Base-by-base conservation (phyloP, 257 asterid species). In the Paulownia fortunei region DNA sequence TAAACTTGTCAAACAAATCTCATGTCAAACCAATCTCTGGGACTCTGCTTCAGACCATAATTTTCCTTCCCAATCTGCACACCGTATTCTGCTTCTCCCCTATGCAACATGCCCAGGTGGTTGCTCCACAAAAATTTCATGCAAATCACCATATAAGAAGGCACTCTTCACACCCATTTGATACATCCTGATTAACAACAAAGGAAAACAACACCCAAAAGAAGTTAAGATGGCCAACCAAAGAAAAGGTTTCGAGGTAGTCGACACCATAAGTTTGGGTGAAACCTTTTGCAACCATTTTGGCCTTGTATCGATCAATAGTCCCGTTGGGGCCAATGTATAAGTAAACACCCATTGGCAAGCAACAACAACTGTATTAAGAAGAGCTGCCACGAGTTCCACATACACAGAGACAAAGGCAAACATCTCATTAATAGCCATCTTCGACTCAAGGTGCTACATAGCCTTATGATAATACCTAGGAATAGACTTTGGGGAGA, bases 81-180 rank as follows among this genome's bases (percentile, higher is more conserved):
- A 47, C 54, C 12, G 13, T 5, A 47, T 41, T 11, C 2, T 47
- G 18, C 1, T 10, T 47, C 54, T 12, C n/a, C 54, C 27, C 54
- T 13, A 0, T 47, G 54, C 54, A 47, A 12, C 54, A 47, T 12
- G 13, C 16, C 54, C 54, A 2, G 13, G 62, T 2, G 30, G 63
- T 37, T 79, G 75, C 49, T 79, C 66, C 56, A 74, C 42, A 21
- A 6, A 47, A 11, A 26, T 52, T 11, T 21, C 58, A 15, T n/a
- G 9, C 4, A 67, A 16, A 36, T 77, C 16, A 1, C 39, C 52
- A 41, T 68, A 37, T 5, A 67, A 9, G 11, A 68, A 77, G 13
- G 61, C 32, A 77, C 55, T 67, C 34, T 67, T 67, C 21, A 60
- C 73, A 59, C 37, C 79, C 8, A 62, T 12, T 23, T 79, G 62